Base-by-base conservation (phyloP, 495 filamentous ascomycete species). In the Penicillium desertorum region DNA sequence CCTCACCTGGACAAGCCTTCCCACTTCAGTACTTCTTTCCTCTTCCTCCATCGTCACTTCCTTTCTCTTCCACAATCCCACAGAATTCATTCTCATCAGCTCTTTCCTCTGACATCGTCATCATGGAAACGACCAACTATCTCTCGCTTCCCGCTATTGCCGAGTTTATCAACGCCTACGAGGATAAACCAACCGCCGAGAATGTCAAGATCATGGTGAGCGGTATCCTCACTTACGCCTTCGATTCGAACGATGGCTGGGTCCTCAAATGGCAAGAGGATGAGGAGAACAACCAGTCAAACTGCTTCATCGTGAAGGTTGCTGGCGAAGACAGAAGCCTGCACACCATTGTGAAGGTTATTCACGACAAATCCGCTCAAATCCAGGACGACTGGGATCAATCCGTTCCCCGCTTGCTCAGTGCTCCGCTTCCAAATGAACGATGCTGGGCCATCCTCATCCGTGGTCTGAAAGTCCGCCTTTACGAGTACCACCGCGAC, bases 371-470 rank as follows among this genome's bases (percentile, higher is more conserved):
- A 4, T 22, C 19, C 25, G 22, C 5, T 10, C 3, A 20, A 7
- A 17, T 27, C 42, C 14, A 5, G 2, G 7, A 22, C 3, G 5
- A 8, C 9, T 54, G 52, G 52, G 52, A 54, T 7, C 25, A 12
- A 2, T 7, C 3, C 0, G 32, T 54, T 1, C 9, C 41, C 14
- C 14, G 16, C 3, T 19, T 54, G 5, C 5, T 11, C 7, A 23
- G 6, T 19, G 52, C 52, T 9, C 52, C 52, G 1, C 12, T 45
- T 4, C 17, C 19, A 0, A 11, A 17, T n/a, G 30, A 45, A 10
- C 52, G 52, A 4, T 54, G 52, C 52, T 54, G 52, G 52, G 52
- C 29, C 6, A 16, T 54, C 1, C 29, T 54, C 16, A 11, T 54
- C 12, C 51, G 30, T 9, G 51, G 51, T 3, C 1, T 45, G 10